Base-by-base conservation (phyloP, 768 basidiomycete genomes). In the Sporobolomyces pararoseus region DNA sequence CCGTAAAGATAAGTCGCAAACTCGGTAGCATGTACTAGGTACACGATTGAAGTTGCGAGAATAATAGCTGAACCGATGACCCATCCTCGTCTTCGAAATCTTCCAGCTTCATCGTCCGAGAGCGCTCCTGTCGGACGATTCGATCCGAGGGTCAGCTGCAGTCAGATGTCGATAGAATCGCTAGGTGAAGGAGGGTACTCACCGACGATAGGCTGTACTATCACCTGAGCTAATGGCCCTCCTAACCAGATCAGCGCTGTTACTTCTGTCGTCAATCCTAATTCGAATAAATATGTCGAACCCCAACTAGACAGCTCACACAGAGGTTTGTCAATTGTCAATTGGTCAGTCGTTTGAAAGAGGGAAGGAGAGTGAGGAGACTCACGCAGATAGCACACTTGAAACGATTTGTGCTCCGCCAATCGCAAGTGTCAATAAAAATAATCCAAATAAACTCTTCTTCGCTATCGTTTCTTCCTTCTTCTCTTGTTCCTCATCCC, bases 201-300 rank as follows among this genome's bases (percentile, higher is more conserved):
- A 91, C 95, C 96, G 75, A 99, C 96, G 63, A 97, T 84, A 19
- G 96, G 95, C 79, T 99, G 96, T 5, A 92, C 93, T 59, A 98
- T 82, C 55, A 98, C 83, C n/a, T 95, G 96, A 71, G 90, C 92
- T 71, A 98, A 91, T 6, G 96, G 96, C 16, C 93, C 82, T 5
- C 82, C 83, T n/a, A 83, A 83, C 96, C 96, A 99, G 49, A 99
- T 93, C 13, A 97, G 84, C 63, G 91, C 89, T 1, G 95, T 97
- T 23, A 93, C 82, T 77, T 91, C 87, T 77, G 91, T 93, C 0
- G 91, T 88, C 32, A 98, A 81, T 21, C 89, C 89, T 19, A 89
- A 82, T 39, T 83, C 84, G 25, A 95, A 84, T 46, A 98, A 83
- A 79, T 95, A 96, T 3, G 94, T 95, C 9, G 95, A 96, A 49